Evolutionary conservation across 2,329 filamentous ascomycete genomes (phyloP).

Genomic region (Botrytis squamosa): DNA sequence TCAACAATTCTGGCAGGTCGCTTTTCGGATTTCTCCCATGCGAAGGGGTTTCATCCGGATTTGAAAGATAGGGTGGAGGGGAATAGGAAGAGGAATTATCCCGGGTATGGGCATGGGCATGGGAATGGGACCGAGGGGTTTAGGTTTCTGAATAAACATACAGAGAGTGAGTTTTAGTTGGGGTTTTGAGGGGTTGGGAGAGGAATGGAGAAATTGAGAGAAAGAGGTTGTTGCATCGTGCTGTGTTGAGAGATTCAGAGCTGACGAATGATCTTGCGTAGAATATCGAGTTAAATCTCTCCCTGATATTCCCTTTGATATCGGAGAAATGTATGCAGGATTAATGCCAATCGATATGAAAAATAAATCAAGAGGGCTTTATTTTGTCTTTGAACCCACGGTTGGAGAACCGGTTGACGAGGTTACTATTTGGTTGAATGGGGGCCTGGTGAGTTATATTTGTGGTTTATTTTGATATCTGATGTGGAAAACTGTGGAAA

Average conservation of each 20-base stretch:
- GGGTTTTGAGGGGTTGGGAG: neutral
- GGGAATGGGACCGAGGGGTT: neutral
- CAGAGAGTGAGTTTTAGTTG: neutral
- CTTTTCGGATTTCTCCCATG: slow-evolving; percentile 6
- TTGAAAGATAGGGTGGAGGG: slow-evolving; percentile 22
- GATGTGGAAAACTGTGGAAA: neutral
- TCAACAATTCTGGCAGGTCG: neutral
- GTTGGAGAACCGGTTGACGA: slow-evolving; percentile 46
- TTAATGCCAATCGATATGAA: slow-evolving; percentile 52
- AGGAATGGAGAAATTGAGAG: neutral
- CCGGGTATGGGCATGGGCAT: neutral
- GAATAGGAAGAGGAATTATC: neutral
- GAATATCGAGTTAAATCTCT: neutral
- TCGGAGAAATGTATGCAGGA: slow-evolving; percentile 31
- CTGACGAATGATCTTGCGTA: neutral
- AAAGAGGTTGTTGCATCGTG: too few relatives aligned
- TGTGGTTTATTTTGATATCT: neutral
- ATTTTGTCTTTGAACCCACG: slow-evolving; percentile 54
- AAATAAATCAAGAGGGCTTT: slow-evolving; percentile 44
- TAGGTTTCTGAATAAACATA: neutral
- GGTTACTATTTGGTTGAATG: slow-evolving; percentile 49
- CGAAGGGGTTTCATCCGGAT: neutral
- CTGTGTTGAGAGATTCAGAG: too few relatives aligned
- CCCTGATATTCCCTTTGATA: neutral
- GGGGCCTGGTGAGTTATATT: neutral